Percentiles rank a stretch among this genome's conserved stretches.
Evolutionary conservation across 495 filamentous ascomycete genomes (phyloP).

Genomic region (Penicillium robsamsonii): DNA sequence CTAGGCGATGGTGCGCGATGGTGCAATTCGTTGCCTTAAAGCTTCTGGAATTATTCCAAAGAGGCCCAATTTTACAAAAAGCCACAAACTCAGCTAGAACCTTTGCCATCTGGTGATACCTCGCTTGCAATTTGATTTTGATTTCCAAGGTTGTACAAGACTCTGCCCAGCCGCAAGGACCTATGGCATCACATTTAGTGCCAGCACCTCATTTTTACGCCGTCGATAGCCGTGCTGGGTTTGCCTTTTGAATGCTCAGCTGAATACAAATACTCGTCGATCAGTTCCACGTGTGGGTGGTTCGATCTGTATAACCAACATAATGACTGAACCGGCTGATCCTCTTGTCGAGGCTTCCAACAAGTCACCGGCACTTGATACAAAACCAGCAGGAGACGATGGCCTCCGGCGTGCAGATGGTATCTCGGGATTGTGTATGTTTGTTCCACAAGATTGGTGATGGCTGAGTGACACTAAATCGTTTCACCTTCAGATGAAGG

Average conservation of each 20-base stretch:
- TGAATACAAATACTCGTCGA: conserved; percentile 4
- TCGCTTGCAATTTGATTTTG: background rate
- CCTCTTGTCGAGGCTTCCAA: conserved; percentile 10
- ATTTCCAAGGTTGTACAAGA: conserved; percentile 15
- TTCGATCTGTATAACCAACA: background rate
- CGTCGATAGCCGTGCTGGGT: conserved; percentile 19
- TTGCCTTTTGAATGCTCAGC: background rate
- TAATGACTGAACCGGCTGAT: conserved; percentile 11
- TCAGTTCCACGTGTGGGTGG: background rate
- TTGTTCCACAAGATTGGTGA: background rate
- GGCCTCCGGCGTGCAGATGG: conserved; percentile 33
- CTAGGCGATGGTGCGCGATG: background rate
- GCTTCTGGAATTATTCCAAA: conserved; percentile 8
- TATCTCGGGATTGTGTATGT: conserved; percentile 39
- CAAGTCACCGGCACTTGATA: conserved; percentile 21
- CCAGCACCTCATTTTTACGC: conserved; percentile 36
- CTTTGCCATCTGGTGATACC: background rate
- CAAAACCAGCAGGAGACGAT: conserved; percentile 26
- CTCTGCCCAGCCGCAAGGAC: conserved; percentile 14
- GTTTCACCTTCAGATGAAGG: conserved; percentile 35
- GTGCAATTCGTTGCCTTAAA: background rate
- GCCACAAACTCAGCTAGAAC: background rate
- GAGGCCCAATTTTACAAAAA: background rate
- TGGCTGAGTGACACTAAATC: background rate
- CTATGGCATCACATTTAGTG: conserved; percentile 40